Evolutionary conservation across 1,139 yeast genomes (phyloP).

Genomic region (Groenewaldozyma sp.): DNA sequence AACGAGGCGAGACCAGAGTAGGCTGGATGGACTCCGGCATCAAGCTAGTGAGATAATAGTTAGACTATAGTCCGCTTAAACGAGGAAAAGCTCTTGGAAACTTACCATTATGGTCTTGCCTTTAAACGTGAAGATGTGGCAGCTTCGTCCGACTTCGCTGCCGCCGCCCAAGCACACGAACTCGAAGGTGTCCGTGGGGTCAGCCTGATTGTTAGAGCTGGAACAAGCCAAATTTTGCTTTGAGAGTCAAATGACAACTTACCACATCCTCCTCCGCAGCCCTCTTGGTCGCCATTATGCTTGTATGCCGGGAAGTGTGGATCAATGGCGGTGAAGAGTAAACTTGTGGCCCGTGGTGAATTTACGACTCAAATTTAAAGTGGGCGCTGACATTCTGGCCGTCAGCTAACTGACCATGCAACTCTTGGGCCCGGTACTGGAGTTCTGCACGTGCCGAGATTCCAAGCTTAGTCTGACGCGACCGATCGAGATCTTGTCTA

Average conservation of each 20-base stretch:
- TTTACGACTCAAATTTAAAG: too few relatives aligned
- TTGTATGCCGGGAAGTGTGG: background rate
- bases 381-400: too few relatives aligned
- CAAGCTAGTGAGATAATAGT: constrained; percentile 34
- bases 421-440: too few relatives aligned
- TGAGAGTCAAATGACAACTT: background rate
- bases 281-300: background rate
- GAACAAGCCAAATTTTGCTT: background rate
- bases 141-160: constrained; percentile 93
- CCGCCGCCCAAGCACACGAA: constrained; percentile 99
- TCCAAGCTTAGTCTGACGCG: too few relatives aligned
- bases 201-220: constrained; percentile 8
- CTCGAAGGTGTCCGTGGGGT: constrained; percentile 35
- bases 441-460: too few relatives aligned
- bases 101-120: constrained; percentile 84
- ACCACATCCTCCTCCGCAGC: background rate
- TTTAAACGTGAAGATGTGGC: constrained; percentile 84
- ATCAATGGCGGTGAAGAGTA: background rate
- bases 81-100: constrained; percentile 1
- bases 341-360: too few relatives aligned
- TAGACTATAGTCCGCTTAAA: background rate
- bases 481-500: too few relatives aligned
- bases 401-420: too few relatives aligned
- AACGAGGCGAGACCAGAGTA: constrained; percentile 79
- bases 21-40: constrained; percentile 98